phyloP scores from a whole-genome alignment of 352 stramenopile genomes.

The Peronospora farinosa region DNA sequence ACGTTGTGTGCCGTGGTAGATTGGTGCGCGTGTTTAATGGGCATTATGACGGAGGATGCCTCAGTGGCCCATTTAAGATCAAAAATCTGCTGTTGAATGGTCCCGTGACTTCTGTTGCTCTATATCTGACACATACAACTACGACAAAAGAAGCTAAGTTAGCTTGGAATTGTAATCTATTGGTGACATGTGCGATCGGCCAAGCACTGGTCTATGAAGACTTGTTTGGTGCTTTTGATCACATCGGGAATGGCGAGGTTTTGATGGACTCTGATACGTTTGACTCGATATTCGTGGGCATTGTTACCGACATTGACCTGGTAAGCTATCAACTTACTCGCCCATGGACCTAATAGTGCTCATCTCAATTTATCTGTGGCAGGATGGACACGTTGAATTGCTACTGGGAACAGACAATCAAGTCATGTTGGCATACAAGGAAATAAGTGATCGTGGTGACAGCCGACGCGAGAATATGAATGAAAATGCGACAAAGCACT shows the following conservation, averaged over 20 bases:
- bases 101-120: slow-evolving; percentile 49
- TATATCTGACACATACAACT: slow-evolving; percentile 32
- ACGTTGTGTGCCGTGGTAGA: slow-evolving; percentile 13
- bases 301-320: slow-evolving; percentile 54
- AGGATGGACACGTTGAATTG: slow-evolving; percentile 59
- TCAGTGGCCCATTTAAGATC: slow-evolving; percentile 41
- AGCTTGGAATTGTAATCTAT: slow-evolving; percentile 38
- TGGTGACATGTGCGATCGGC: slow-evolving; percentile 61
- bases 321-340: slow-evolving; percentile 23
- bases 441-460: background rate
- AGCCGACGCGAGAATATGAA: background rate
- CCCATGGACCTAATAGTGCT: background rate
- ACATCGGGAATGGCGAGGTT: slow-evolving; percentile 16
- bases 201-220: slow-evolving; percentile 52
- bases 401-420: slow-evolving; percentile 59
- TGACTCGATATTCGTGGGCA: slow-evolving; percentile 54
- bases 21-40: slow-evolving; percentile 51
- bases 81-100: slow-evolving; percentile 56
- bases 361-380: slow-evolving; percentile 1
- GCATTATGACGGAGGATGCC: slow-evolving; percentile 21
- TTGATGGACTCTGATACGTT: slow-evolving; percentile 49
- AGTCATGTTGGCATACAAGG: slow-evolving; percentile 53
- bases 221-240: slow-evolving; percentile 28
- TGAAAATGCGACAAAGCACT: slow-evolving; percentile 6
- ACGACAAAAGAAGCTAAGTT: background rate